Evolutionary conservation across 1,284 basidiomycete species (phyloP), one percentile per base, ranked within the genome.

Genomic region (Sporisorium graminicola): DNA sequence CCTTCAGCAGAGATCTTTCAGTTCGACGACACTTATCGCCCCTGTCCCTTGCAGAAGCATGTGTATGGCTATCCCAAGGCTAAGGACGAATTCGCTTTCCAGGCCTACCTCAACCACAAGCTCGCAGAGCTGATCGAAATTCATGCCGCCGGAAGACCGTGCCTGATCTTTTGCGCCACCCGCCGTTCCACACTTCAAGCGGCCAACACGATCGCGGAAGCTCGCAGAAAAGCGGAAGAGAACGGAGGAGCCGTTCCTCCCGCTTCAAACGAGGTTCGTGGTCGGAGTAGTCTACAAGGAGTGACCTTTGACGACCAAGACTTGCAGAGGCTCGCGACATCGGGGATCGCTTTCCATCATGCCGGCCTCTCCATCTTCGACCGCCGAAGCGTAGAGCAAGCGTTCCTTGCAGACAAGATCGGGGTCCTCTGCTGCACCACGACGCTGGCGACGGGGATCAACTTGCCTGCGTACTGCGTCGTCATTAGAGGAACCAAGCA

Each of bases 371-470:
- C 87, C n/a, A 85, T 90, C 26, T 89, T 90, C 27, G 94, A 95
- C 77, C 90, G 93, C 49, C 89, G 89, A 64, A 82, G 88, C 0
- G 90, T 90, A 1, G 94, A 96, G 85, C 88, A 90, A 20, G 86
- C 93, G 3, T 96, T 91, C 79, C 77, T 91, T 22, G 89, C 89
- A 59, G 91, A 90, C 64, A 83, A 87, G 8, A 86, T 95, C n/a
- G 47, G 44, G 7, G 57, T 75, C 0, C 60, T 74, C 14, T 74
- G 76, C 63, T 73, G 73, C 22, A 83, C 81, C 1, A 72, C 78
- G 90, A 95, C 94, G 12, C 87, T 95, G 42, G 94, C 94, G 3
- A 92, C 94, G 43, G 94, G 94, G 0, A 92, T 95, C 35, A 95
- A 95, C 81, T 87, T 95, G 5, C 86, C 86, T 1, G 86, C 86